phyloP scores from a whole-genome alignment of 495 filamentous ascomycete genomes.

The Penicillium bovifimosum region DNA sequence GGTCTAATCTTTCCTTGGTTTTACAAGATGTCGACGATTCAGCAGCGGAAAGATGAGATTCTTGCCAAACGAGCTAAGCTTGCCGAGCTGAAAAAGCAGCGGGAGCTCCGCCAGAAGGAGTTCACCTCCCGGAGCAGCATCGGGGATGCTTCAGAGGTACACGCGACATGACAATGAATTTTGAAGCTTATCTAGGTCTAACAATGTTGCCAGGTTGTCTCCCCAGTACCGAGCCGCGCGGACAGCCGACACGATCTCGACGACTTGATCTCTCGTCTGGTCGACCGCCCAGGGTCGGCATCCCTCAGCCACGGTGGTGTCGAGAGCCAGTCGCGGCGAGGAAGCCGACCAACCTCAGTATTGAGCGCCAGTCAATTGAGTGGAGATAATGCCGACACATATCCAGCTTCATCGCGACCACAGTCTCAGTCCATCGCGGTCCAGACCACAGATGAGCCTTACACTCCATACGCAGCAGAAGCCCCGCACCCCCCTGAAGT shows the following conservation, averaged over 20 bases:
- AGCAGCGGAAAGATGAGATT: slow-evolving; percentile 90
- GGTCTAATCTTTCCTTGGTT: slow-evolving; percentile 8
- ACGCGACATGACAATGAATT: slow-evolving; percentile 11
- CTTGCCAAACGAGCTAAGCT: slow-evolving; percentile 90
- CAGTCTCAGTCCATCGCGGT: slow-evolving; percentile 48
- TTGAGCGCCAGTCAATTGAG: slow-evolving; percentile 70
- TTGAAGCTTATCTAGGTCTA: slow-evolving; percentile 13
- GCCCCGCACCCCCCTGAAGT: slow-evolving; percentile 66
- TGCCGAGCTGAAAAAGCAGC: slow-evolving; percentile 88
- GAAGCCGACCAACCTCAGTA: slow-evolving; percentile 79
- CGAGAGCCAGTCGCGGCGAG: slow-evolving; percentile 60
- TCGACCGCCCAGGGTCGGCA: slow-evolving; percentile 69
- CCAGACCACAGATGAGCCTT: slow-evolving; percentile 65
- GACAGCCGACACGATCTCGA: slow-evolving; percentile 79
- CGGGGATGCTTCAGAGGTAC: slow-evolving; percentile 53
- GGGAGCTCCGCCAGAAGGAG: slow-evolving; percentile 73
- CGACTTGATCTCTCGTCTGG: slow-evolving; percentile 67
- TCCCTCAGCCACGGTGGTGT: slow-evolving; percentile 61
- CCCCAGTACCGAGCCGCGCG: slow-evolving; percentile 62
- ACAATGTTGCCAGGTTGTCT: slow-evolving; percentile 48
- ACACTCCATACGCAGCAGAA: slow-evolving; percentile 65
- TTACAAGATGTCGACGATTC: slow-evolving; percentile 53
- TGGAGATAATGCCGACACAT: slow-evolving; percentile 57
- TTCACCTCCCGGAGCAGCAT: slow-evolving; percentile 59
- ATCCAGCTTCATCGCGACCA: slow-evolving; percentile 32